Base-by-base conservation (phyloP, 2,329 filamentous ascomycete genomes). In the Akanthomyces muscarius region DNA sequence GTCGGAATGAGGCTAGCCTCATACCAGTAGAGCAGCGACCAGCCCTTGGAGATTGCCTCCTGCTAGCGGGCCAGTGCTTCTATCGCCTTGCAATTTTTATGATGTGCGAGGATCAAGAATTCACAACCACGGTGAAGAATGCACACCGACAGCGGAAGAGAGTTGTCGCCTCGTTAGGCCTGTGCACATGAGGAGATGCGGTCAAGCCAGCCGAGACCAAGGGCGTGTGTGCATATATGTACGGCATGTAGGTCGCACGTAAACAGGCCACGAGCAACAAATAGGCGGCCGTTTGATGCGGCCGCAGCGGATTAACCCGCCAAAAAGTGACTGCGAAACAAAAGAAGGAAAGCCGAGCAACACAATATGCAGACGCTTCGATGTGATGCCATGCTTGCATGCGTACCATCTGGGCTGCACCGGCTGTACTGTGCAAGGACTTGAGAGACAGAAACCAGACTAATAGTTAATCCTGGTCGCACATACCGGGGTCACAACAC, bases 1-100 rank as follows among this genome's bases (percentile, higher is more conserved):
- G 50, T 54, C 42, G 51, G 48, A 44, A 55, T 48, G 50, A 54
- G 51, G 50, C 59, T 61, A 61, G 59, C 59, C 59, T 54, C 59
- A 45, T 36, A 61, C 38, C 41, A 41, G 38, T 52, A 30, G 41
- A 61, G 51, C 38, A 23, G 59, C 51, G 50, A 42, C 51, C 58
- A 48, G 58, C 48, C 36, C 58, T 23, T 23, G n/a, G 8, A 44
- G 47, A 38, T 48, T 48, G 21, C 59, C 57, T 60, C 33, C n/a
- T 38, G 28, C 41, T 36, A 54, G 51, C 42, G 28, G 21, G 21
- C 30, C 13, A 28, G 51, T 54, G 41, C 30, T 54, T 54, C 33
- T 38, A 25, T 61, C 50, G 21, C 30, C 21, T 13, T 45, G 21
- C 28, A 11, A 5, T 28, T 28, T 47, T 54, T 54, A 13, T 54